Conservation (phyloP, 176 grass and related monocot species). For the Musa itinerans region DNA sequence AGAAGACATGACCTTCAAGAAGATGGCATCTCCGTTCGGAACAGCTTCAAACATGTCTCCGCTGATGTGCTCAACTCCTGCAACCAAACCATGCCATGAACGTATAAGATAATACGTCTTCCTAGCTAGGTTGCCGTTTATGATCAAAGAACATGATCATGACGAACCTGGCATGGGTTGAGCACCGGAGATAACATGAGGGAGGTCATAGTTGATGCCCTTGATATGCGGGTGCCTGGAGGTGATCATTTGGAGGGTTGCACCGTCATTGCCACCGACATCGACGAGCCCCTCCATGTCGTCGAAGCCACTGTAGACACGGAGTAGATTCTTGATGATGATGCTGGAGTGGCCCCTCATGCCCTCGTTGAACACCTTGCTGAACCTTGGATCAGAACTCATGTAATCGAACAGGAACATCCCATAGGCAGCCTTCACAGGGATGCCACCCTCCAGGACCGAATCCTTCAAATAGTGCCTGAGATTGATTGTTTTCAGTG, state of each 20-base stretch:
- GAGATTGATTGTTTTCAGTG: not conserved
- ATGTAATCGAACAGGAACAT: not conserved
- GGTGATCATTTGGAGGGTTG: too few relatives aligned
- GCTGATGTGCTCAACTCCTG: not conserved
- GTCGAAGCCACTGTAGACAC: not conserved
- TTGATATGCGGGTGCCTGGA: too few relatives aligned
- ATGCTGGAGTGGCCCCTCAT: not conserved
- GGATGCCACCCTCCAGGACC: not conserved
- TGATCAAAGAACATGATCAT: too few relatives aligned
- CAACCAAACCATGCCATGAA: not conserved
- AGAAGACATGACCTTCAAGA: not conserved
- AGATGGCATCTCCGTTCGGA: not conserved
- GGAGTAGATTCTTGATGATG: not conserved
- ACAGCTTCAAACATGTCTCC: not conserved
- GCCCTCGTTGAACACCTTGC: not conserved
- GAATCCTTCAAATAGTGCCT: not conserved
- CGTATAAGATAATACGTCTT: too few relatives aligned
- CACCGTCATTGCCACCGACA: too few relatives aligned
- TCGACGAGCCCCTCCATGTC: not conserved
- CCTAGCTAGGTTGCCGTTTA: too few relatives aligned
- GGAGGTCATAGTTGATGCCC: too few relatives aligned
- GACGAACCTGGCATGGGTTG: too few relatives aligned
- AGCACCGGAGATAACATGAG: too few relatives aligned
- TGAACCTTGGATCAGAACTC: not conserved
- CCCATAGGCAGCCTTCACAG: not conserved